Evolutionary conservation across 176 grass and related monocot genomes (phyloP), one percentile per base, ranked within the genome.

Genomic region (Zoysia japonica): DNA sequence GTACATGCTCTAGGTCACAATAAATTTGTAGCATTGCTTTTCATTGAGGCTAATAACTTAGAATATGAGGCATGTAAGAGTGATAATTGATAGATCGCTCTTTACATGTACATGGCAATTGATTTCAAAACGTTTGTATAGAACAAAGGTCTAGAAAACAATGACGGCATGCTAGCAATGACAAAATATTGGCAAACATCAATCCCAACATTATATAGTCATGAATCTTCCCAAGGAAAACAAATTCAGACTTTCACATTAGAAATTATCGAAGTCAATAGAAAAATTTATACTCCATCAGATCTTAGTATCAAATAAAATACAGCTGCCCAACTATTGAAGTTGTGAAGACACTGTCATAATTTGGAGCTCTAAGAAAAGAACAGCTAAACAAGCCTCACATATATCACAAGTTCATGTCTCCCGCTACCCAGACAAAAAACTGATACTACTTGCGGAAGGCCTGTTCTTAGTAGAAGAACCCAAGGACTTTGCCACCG

Each of bases 401-500:
- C 17, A 55, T 73, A 72, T 74, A 16, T 59, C 39, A 74, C 19
- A 74, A 74, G 52, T 59, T 74, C 71, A 44, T 11, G 38, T 56
- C 39, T 74, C 71, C 55, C 75, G 53, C 78, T 70, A 81, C 47
- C 48, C 70, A 75, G 52, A 53, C 70, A 51, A 80, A 75, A 64
- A 48, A 67, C 42, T 56, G 68, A 78, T 42, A 49, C n/a, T 57
- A 42, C 51, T 65, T 78, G 28, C 68, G 20, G 64, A 78, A 66
- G 48, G 61, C 44, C 28, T 37, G 14, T 60, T 60, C 62, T 82
- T 75, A 92, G 83, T 92, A 92, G 71, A 92, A 92, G 75, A 86
- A 92, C 11, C 90, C 86, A 1, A 92, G 90, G 5, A 92, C 80
- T 69, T 92, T 92, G 61, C 90, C 86, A 70, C 90, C 90, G 12